Evolutionary conservation across 148 eudicot species (phyloP).

Genomic region (Rhododendron ferrugineum): DNA sequence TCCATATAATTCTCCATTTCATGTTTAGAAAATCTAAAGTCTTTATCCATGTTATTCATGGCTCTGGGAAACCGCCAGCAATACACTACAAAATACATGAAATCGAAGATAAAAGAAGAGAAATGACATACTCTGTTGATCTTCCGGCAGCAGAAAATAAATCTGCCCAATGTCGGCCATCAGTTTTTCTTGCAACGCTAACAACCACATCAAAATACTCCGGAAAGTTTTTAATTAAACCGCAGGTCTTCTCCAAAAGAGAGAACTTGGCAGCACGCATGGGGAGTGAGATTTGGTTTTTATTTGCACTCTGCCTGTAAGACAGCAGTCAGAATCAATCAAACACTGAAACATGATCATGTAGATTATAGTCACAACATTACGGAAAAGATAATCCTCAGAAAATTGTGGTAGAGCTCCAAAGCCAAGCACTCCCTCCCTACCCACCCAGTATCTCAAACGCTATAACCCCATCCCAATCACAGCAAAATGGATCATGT

Average conservation of each 20-base stretch:
- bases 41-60: not conserved
- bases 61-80: not conserved
- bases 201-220: constrained; percentile 96
- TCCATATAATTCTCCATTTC: not conserved
- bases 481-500: constrained; percentile 2
- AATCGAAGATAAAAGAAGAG: not conserved
- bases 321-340: constrained; percentile 5
- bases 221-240: constrained; percentile 78
- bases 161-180: constrained; percentile 97
- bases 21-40: not conserved
- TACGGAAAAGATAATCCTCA: not conserved
- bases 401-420: not conserved
- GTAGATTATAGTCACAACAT: not conserved
- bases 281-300: constrained; percentile 40
- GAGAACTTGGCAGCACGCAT: constrained; percentile 35
- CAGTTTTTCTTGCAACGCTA: constrained; percentile 97
- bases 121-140: constrained; percentile 78
- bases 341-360: not conserved
- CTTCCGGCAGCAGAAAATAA: constrained; percentile 91
- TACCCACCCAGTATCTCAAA: not conserved
- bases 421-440: not conserved
- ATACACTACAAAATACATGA: not conserved
- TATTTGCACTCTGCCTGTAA: constrained; percentile 56
- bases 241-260: constrained; percentile 90
- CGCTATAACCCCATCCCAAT: not conserved